Evolutionary conservation across 805 yeast species (phyloP), one percentile per base, ranked within the genome.

Genomic region (Saccharomycopsis synnaedendra): DNA sequence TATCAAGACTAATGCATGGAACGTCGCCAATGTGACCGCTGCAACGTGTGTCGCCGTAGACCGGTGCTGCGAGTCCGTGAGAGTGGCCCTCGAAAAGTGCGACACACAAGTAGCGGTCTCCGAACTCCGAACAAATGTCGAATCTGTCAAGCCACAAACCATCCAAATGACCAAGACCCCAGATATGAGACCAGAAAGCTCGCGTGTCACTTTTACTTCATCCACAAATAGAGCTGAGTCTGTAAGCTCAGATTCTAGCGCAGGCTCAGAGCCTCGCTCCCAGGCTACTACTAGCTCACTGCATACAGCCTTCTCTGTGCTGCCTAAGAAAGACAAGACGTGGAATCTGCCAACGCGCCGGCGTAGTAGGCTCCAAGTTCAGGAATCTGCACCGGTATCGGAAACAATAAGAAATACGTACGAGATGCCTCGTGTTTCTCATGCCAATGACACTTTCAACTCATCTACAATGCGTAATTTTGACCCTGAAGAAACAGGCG

Each of bases 41-140:
- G 71, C 85, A 0, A 70, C 80, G 3, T 87, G 95, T 59, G 89
- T 86, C 33, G 75, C 78, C 41, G 84, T 82, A 57, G 96, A 87
- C 58, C 81, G 77, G 52, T 72, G 83, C 6, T 85, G 83, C 48
- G 96, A 87, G 58, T 69, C 69, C 45, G 74, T 88, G 9, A 72
- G 96, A 48, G 60, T 77, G 5, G 62, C 76, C 2, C 69, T 86
- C 46, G 95, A 88, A 50, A 71, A 74, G 44, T 80, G 88, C 55
- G 81, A 78, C 19, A 19, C 19, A 19, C 19, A 19, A 19, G 19
- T 19, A 19, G 19, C 19, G 19, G 19, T 19, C 19, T 19, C 19
- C 19, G 19, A 19, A 76, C 85, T 5, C 65, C 66, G 3, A 85
- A 78, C 61, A 38, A 44, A 30, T 19, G 19, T 19, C 19, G 19